Evolutionary conservation across 495 filamentous ascomycete genomes (phyloP), one percentile per base, ranked within the genome.

Genomic region (Lasiosphaeriaceae sp.): DNA sequence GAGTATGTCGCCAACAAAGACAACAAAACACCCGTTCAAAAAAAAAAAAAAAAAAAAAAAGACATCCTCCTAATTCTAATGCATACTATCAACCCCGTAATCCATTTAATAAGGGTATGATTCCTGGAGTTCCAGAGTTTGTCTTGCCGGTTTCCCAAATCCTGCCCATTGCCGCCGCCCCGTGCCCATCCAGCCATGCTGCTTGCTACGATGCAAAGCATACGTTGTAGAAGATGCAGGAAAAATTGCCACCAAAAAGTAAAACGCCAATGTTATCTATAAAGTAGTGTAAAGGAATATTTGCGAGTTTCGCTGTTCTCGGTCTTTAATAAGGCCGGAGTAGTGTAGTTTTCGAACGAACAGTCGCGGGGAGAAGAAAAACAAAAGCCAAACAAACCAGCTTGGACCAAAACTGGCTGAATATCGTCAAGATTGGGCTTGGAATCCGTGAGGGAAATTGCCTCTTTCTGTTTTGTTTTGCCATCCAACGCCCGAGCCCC

Each of bases 401-500:
- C 5, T 43, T 12, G 39, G 39, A 14, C 5, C 37, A 41, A 43
- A 31, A 4, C 39, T 43, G 39, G 39, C 39, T 43, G n/a, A 17
- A 43, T 12, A 43, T 43, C n/a, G 39, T 43, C 14, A 43, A 43
- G 12, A 43, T 17, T 4, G 39, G 39, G 39, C 39, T 17, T n/a
- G 9, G 39, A 43, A 43, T 43, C 39, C 39, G 14, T 16, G 12
- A 12, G 39, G 37, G 59, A 62, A 52, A 62, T 58, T 44, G 59
- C 50, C 55, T 59, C 52, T 55, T 21, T 45, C 23, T 59, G 52
- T 59, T 59, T 59, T 59, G 12, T 45, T 58, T 58, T 26, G 39
- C 51, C 45, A 54, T 57, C 54, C 49, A 57, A 57, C 49, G 44
- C 59, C 44, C 21, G 39, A 23, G 37, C 22, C 9, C 16, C 50